phyloP scores from a whole-genome alignment of 495 filamentous ascomycete genomes.

The Podospora conica region DNA sequence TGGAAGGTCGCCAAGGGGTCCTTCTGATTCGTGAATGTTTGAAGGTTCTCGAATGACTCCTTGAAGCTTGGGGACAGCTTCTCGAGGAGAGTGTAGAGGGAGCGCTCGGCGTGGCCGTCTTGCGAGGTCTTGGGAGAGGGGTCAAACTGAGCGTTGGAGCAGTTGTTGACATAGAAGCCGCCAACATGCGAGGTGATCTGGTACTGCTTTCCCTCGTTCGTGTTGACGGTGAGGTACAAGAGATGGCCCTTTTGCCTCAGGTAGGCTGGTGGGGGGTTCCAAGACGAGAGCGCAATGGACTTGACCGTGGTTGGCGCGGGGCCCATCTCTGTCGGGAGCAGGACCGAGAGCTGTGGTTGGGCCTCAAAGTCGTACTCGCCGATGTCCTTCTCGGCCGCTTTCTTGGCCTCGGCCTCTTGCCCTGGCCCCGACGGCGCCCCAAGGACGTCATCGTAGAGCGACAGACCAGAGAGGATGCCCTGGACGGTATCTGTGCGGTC shows the following conservation, averaged over 20 bases:
- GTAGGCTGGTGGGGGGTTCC: conserved; percentile 93
- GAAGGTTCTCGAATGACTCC: conserved; percentile 62
- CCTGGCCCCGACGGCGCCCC: conserved; percentile 14
- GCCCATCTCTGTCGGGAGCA: conserved; percentile 59
- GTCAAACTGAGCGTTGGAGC: conserved; percentile 84
- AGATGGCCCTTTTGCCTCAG: conserved; percentile 88
- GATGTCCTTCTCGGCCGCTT: conserved; percentile 37
- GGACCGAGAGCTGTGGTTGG: conserved; percentile 56
- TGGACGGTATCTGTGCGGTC: conserved; percentile 83
- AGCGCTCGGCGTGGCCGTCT: conserved; percentile 69
- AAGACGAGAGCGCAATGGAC: conserved; percentile 77
- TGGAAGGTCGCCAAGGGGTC: conserved; percentile 91
- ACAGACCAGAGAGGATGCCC: conserved; percentile 79
- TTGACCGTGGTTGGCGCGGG: conserved; percentile 82
- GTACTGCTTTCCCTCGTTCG: conserved; percentile 85
- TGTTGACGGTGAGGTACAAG: conserved; percentile 81
- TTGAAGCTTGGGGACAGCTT: conserved; percentile 78
- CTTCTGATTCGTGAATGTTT: conserved; percentile 72
- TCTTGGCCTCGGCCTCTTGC: conserved; percentile 52
- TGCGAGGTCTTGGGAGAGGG: conserved; percentile 65
- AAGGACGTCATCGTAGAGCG: conserved; percentile 72
- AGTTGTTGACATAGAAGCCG: conserved; percentile 96
- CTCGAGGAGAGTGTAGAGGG: conserved; percentile 71
- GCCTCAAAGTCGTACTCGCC: conserved; percentile 70
- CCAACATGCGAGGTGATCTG: conserved; percentile 90